Base-by-base conservation (phyloP, 2,329 filamentous ascomycete genomes). In the Sclerotiophoma versabilis region DNA sequence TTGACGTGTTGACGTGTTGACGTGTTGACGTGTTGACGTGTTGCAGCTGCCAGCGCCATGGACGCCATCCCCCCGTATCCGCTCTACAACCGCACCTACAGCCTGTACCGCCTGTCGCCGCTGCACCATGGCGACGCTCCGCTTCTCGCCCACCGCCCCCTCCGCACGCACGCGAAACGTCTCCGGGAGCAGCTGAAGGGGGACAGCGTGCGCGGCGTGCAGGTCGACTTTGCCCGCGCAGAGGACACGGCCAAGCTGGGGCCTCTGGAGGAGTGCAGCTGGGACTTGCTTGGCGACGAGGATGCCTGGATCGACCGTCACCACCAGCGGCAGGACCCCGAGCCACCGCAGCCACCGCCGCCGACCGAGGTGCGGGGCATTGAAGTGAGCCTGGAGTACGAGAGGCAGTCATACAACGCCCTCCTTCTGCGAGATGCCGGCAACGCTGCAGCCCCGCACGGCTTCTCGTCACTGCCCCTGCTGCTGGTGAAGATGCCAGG, bases 21-120 rank as follows among this genome's bases (percentile, higher is more conserved):
- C 32, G 32, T 17, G 15, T 17, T 34, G 32, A 27, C 25, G 11
- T 27, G 25, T 11, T 27, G 25, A 11, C 25, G 11, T 6, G 25
- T 27, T 33, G 30, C 30, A 15, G 15, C 33, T 20, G 33, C 20
- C 17, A 17, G 10, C 45, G 41, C 53, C 54, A 75, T 75, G 73
- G 67, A 66, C 50, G 68, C 71, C 49, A 69, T 74, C 29, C 69
- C 72, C 7, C 64, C 68, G 15, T 77, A 78, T 49, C 78, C 80
- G 10, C 73, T 84, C 32, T 81, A 82, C 63, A 79, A 80, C 62
- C 78, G 77, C n/a, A 83, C 81, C 23, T 84, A 81, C 77, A 79
- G 73, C n/a, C 69, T 81, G 44, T 80, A 83, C 65, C 80, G 81
- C 59, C 69, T 83, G 8, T 83, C 82, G 4, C 81, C 81, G n/a